Base-by-base conservation (phyloP, 192 early-diverging fungal species). In the Podila verticillata region DNA sequence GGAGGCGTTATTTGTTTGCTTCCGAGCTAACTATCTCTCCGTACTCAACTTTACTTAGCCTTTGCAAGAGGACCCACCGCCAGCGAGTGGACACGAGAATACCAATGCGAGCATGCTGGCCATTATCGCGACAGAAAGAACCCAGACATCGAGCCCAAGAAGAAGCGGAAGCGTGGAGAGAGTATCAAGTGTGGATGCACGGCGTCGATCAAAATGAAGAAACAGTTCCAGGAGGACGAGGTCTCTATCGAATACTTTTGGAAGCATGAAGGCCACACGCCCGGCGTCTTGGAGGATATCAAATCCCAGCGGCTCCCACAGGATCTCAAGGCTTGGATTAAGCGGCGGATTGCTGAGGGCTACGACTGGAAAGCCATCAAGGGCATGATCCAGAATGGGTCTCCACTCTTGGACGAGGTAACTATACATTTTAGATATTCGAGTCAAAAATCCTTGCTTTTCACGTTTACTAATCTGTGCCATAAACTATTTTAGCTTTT, bases 181-280 rank as follows among this genome's bases (percentile, higher is more conserved):
- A 80, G 77, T 31, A 80, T 80, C 47, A 80, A 80, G 31, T 80
- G 77, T 57, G 71, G 71, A 29, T 80, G 77, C 44, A 68, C 77
- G 7, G 77, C 77, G 13, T 72, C 68, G n/a, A 80, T 80, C 65
- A 80, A 80, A 56, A 80, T 80, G 61, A 44, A 65, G 15, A 80
- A 80, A 56, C 68, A 70, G 15, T 80, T 80, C 35, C 57, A 58
- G n/a, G 77, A 80, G 10, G 70, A 80, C 12, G 65, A 72, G 1
- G 70, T 80, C 3, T 49, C 66, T 13, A 72, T 80, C 5, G 77
- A 80, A 30, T 80, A 80, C 29, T 68, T 24, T 65, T 80, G 77
- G 77, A 80, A 54, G 31, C 77, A 80, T 17, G 77, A 72, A 7
- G 77, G 77, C 7, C 77, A 80, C 60, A 64, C 63, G 22, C 77